Evolutionary conservation across 164 flowering plant species (phyloP), one percentile per base, ranked within the genome.

Genomic region (Buxus sempervirens): DNA sequence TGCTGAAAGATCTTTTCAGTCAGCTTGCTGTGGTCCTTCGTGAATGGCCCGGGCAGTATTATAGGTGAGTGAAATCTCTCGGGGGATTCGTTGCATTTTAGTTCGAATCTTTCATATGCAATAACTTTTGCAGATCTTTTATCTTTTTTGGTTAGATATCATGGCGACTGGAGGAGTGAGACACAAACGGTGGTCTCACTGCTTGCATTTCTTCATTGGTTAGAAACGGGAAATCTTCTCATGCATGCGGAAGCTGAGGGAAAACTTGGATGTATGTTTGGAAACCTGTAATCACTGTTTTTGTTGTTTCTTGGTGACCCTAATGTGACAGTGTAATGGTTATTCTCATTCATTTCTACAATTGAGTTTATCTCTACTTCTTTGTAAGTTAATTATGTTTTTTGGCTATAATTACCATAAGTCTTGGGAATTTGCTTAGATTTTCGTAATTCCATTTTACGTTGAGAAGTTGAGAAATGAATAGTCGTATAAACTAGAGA

Each of bases 131-230:
- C 8, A 16, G 18, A 23, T 54, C 22, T n/a, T 51, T 55, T 67
- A n/a, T n/a, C n/a, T 41, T 54, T 58, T 26, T 64, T 58, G 58
- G 8, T 20, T 75, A 95, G 99, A 87, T 95, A 86, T 76, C 96
- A 95, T 77, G 91, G 89, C 63, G 98, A 95, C 76, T 95, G 99
- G 99, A 90, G 80, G 81, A 86, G 83, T 75, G 98, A 92, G 74
- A 88, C 98, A 1, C 99, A 95, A 73, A 75, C 86, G 0, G 91
- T 80, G 26, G 96, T 95, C 25, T 92, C 98, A 0, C 36, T 84
- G 77, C 85, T 92, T 70, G 90, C 93, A n/a, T 90, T 90, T 75
- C 78, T 92, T 82, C 97, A 95, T 73, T 92, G 96, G 96, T 71
- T 95, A 55, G 96, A 95, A 76, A 89, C 93, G 0, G 98, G 90